Conservation (phyloP, 371 early-diverging fungal species). For the Entomophthora muscae region DNA sequence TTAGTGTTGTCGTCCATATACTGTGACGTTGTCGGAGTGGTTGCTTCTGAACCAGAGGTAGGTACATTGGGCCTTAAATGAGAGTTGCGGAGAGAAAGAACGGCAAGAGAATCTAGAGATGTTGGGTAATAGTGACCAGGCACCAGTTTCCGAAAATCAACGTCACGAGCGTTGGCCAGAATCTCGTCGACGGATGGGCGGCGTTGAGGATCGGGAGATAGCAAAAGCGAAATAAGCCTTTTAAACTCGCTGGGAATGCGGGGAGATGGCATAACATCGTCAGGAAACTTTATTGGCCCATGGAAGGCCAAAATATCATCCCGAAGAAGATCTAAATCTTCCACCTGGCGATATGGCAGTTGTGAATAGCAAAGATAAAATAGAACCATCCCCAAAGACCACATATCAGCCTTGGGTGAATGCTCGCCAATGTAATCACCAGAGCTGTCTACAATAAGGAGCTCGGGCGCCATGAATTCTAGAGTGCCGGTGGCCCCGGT, state of each 20-base stretch:
- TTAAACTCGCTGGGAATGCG: conserved; percentile 11
- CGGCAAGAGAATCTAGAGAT: not conserved
- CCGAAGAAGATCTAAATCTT: conserved; percentile 68
- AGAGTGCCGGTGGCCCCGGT: conserved; percentile 92
- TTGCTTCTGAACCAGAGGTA: not conserved
- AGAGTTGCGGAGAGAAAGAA: not conserved
- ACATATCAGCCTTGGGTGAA: conserved; percentile 78
- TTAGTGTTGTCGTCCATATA: too few relatives aligned
- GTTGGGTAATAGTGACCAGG: not conserved
- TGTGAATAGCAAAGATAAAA: conserved; percentile 72
- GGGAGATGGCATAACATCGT: not conserved
- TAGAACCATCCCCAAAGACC: conserved; percentile 86
- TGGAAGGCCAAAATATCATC: conserved; percentile 53
- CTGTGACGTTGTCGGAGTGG: too few relatives aligned
- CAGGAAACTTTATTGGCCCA: conserved; percentile 8
- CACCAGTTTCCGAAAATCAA: not conserved
- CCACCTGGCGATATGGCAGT: conserved; percentile 68
- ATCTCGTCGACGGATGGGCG: conserved; percentile 13
- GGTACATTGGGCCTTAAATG: not conserved
- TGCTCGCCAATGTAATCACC: conserved; percentile 53
- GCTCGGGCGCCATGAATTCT: conserved; percentile 89
- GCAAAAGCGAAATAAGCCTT: conserved; percentile 9
- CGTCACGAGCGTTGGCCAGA: conserved; percentile 4
- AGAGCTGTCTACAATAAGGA: conserved; percentile 26
- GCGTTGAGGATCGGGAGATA: conserved; percentile 10